A percentile compares a stretch with the other conserved stretches of the same genome.
phyloP scores from a whole-genome alignment of 352 stramenopile species.

The Globisporangium canariense region DNA sequence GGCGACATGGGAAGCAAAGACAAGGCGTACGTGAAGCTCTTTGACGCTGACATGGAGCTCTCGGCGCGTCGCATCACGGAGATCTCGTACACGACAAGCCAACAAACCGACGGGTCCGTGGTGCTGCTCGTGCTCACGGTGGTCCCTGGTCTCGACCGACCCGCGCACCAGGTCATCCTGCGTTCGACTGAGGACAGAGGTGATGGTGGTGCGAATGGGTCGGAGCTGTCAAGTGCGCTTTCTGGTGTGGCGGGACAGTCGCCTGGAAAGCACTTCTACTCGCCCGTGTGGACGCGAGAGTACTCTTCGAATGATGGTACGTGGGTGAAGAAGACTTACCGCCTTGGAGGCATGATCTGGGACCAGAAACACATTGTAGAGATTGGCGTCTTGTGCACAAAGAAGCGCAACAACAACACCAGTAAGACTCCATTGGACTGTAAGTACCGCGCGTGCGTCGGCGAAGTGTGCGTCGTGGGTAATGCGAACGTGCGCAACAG shows the following conservation, averaged over 20 bases:
- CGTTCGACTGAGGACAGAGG: slow-evolving; percentile 25
- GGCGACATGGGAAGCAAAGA: slow-evolving; percentile 28
- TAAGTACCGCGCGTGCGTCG: slow-evolving; percentile 29
- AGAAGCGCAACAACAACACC: slow-evolving; percentile 17
- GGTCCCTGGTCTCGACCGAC: slow-evolving; percentile 33
- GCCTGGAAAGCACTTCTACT: slow-evolving; percentile 35
- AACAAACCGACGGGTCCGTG: slow-evolving; percentile 26
- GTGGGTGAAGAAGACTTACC: slow-evolving; percentile 42
- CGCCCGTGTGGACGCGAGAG: slow-evolving; percentile 20
- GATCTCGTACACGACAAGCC: slow-evolving; percentile 34
- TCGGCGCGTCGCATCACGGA: slow-evolving; percentile 32
- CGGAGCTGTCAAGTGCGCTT: slow-evolving; percentile 9
- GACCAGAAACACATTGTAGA: slow-evolving; percentile 44
- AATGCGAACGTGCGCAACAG: slow-evolving; percentile 20
- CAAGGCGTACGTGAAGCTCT: slow-evolving; percentile 43
- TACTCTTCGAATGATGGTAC: background rate
- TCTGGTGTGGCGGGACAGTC: slow-evolving; percentile 27
- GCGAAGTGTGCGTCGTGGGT: slow-evolving; percentile 30
- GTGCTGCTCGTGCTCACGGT: slow-evolving; percentile 36
- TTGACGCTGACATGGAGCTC: slow-evolving; percentile 38
- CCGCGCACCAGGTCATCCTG: slow-evolving; percentile 38
- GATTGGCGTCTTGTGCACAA: slow-evolving; percentile 35
- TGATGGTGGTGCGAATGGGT: slow-evolving; percentile 10
- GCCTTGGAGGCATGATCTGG: slow-evolving; percentile 35
- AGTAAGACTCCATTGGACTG: background rate